A percentile compares a stretch with the other conserved stretches of the same genome.
These are phyloP conservation scores for Cyathus striatus DNA, from an alignment of 768 basidiomycete species.

Conservation along the genomic window DNA sequence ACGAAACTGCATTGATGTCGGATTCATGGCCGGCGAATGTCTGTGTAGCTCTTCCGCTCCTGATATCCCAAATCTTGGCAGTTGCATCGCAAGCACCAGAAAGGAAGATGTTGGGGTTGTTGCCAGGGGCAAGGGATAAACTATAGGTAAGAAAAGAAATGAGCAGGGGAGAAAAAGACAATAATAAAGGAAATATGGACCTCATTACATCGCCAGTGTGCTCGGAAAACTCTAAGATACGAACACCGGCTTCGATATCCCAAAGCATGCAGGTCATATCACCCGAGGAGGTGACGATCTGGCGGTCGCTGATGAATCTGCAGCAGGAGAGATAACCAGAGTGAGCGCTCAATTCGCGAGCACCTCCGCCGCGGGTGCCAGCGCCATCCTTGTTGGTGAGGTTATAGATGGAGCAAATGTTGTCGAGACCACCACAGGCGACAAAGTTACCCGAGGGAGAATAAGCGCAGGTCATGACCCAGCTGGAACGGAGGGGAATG, in stretches of 20 bases:
- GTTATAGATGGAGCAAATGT: conserved; percentile 98
- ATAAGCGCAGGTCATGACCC: conserved; percentile 99
- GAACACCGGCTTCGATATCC: conserved; percentile 97
- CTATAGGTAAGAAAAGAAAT: conserved; percentile 34
- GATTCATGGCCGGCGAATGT: conserved; percentile 98
- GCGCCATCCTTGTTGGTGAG: conserved; percentile 77
- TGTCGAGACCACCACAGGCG: conserved; percentile 97
- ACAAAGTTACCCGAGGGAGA: conserved; percentile 96
- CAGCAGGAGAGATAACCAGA: conserved; percentile 98
- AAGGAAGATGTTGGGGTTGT: conserved; percentile 85
- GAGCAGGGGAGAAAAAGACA: conserved; percentile 10
- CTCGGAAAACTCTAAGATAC: conserved; percentile 98
- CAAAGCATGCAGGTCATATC: conserved; percentile 99
- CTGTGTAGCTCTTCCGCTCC: conserved; percentile 95
- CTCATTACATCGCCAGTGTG: conserved; percentile 99
- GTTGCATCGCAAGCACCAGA: conserved; percentile 98
- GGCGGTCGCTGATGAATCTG: conserved; percentile 96
- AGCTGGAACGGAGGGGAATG: conserved; percentile 94
- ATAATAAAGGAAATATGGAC: conserved; percentile 36
- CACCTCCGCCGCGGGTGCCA: conserved; percentile 81
- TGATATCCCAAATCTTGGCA: conserved; percentile 98
- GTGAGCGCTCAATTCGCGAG: conserved; percentile 93
- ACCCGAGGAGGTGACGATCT: conserved; percentile 96
- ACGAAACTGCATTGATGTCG: conserved; percentile 99
- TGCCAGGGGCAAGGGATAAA: conserved; percentile 82